Conservation (phyloP, 495 filamentous ascomycete genomes). For the Aspergillus hancockii region DNA sequence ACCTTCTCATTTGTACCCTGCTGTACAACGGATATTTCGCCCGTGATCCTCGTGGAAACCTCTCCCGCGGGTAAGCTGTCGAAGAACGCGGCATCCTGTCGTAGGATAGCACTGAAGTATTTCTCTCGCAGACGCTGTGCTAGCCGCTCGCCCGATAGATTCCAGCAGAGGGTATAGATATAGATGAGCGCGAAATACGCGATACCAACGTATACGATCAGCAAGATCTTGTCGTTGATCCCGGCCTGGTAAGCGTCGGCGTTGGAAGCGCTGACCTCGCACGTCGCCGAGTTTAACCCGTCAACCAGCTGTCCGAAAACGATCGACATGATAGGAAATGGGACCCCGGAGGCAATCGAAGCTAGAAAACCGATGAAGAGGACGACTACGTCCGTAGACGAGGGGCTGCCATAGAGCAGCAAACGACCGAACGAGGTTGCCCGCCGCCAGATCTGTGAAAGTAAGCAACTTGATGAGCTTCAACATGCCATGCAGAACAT, state of each 20-base stretch:
- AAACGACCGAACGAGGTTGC: not conserved
- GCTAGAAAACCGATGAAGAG: slow-evolving; percentile 52
- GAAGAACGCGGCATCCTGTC: slow-evolving; percentile 63
- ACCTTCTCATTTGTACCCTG: slow-evolving; percentile 69
- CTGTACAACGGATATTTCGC: slow-evolving; percentile 61
- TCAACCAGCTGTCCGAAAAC: slow-evolving; percentile 69
- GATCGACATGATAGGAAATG: slow-evolving; percentile 68
- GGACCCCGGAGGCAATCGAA: slow-evolving; percentile 64
- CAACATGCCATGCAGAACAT: not conserved
- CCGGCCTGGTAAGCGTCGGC: slow-evolving; percentile 34
- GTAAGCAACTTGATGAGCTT: not conserved
- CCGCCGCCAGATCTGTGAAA: not conserved
- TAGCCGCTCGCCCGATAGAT: slow-evolving; percentile 59
- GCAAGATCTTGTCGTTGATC: slow-evolving; percentile 59
- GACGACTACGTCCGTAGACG: slow-evolving; percentile 44
- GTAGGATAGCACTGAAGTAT: slow-evolving; percentile 58
- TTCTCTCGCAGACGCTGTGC: slow-evolving; percentile 60
- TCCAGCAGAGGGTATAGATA: slow-evolving; percentile 55
- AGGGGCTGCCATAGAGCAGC: slow-evolving; percentile 41
- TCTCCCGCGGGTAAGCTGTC: slow-evolving; percentile 58
- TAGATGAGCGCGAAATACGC: slow-evolving; percentile 65
- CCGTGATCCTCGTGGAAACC: slow-evolving; percentile 61
- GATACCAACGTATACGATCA: slow-evolving; percentile 64
- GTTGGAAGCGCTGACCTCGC: slow-evolving; percentile 30
- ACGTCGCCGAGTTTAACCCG: slow-evolving; percentile 62